Conservation (phyloP, 805 yeast species). For the Hagleromyces aurorensis region DNA sequence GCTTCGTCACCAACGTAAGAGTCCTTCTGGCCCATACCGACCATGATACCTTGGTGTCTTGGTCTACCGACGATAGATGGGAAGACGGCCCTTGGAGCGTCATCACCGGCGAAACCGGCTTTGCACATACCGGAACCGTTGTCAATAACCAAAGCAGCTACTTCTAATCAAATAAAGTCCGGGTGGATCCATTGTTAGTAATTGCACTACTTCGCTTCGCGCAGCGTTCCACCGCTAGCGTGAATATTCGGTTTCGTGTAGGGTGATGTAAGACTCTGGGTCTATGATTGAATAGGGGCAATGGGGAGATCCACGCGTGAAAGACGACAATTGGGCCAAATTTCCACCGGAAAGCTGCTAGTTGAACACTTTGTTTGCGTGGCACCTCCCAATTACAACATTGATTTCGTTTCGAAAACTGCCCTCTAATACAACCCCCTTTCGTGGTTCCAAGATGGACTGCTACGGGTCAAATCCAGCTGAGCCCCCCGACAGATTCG, state of each 20-base stretch:
- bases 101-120: conserved; percentile 99
- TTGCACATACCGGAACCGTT: conserved; percentile 99
- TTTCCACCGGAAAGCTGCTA: no score
- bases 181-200: no score
- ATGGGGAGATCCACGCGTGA: no score
- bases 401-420: no score
- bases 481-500: no score
- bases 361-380: no score
- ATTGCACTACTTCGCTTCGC: neutral
- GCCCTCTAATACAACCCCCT: no score
- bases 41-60: conserved; percentile 99
- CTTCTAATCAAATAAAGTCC: conserved; percentile 25
- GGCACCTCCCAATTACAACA: no score
- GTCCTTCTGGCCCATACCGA: conserved; percentile 99
- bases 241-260: conserved; percentile 2
- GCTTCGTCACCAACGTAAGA: conserved; percentile 99
- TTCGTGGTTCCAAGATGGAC: no score
- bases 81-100: conserved; percentile 99
- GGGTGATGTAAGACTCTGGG: neutral
- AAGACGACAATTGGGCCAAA: no score
- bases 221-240: neutral
- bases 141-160: conserved; percentile 71
- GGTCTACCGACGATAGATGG: conserved; percentile 99
- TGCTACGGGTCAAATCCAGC: no score
- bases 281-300: no score